Evolutionary conservation across 257 asterid species (phyloP).

Genomic region (Verbascum thapsus): DNA sequence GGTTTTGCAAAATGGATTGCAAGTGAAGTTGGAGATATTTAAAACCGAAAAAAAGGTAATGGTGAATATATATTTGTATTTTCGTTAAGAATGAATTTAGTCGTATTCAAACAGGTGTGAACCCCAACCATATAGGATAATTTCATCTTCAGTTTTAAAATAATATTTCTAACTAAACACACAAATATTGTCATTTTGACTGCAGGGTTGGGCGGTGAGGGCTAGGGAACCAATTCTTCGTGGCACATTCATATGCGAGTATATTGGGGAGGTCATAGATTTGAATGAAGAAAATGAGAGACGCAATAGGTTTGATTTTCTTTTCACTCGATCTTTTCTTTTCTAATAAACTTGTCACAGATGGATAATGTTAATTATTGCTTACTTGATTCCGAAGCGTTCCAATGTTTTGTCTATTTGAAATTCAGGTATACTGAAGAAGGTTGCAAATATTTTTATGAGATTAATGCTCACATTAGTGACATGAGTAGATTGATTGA

Average conservation of each 20-base stretch:
- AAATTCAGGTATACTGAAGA: constrained; percentile 60
- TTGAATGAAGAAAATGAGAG: constrained; percentile 85
- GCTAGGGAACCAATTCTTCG: constrained; percentile 80
- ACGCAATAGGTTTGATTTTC: constrained; percentile 56
- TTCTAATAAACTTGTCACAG: background rate
- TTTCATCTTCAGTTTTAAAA: background rate
- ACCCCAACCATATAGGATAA: background rate
- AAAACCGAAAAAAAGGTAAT: constrained; percentile 88
- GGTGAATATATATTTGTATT: constrained; percentile 12
- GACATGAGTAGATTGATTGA: constrained; percentile 88
- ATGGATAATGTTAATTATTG: background rate
- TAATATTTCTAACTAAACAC: background rate
- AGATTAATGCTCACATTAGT: constrained; percentile 67
- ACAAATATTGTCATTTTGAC: constrained; percentile 27
- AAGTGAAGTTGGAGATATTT: constrained; percentile 82
- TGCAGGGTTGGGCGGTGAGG: constrained; percentile 99
- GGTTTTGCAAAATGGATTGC: constrained; percentile 92
- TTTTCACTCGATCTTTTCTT: background rate
- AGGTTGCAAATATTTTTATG: constrained; percentile 67
- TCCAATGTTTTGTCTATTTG: constrained; percentile 22
- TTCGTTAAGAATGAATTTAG: constrained; percentile 15
- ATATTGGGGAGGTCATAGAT: constrained; percentile 86
- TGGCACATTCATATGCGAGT: constrained; percentile 95
- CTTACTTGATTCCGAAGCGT: constrained; percentile 16
- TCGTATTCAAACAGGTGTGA: constrained; percentile 9